These are phyloP conservation scores for Ophiostoma sp. DNA, from an alignment of 2,329 filamentous ascomycete species.

Conservation along the genomic window DNA sequence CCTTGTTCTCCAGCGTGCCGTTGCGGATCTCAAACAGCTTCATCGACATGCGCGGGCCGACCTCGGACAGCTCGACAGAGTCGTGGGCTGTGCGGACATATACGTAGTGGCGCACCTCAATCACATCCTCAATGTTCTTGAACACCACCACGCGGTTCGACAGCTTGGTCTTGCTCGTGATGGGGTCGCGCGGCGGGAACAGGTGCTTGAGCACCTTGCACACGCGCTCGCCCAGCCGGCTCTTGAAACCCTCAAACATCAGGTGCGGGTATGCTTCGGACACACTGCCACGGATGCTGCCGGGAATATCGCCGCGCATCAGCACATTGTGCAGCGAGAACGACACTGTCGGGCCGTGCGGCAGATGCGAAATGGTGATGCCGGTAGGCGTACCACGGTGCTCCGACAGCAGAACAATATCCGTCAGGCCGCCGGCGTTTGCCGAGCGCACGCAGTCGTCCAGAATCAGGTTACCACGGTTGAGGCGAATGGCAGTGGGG, in stretches of 20 bases:
- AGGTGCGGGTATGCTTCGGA: slow-evolving; percentile 90
- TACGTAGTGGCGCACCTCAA: slow-evolving; percentile 83
- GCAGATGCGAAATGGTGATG: slow-evolving; percentile 70
- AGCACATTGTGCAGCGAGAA: slow-evolving; percentile 87
- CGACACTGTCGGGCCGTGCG: slow-evolving; percentile 80
- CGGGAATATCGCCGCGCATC: slow-evolving; percentile 86
- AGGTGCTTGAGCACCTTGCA: slow-evolving; percentile 90
- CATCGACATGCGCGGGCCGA: slow-evolving; percentile 97
- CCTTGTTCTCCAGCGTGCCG: slow-evolving; percentile 88
- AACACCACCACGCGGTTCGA: slow-evolving; percentile 89
- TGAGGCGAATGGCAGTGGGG: slow-evolving; percentile 80
- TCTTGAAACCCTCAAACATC: slow-evolving; percentile 90
- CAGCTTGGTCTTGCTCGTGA: slow-evolving; percentile 66
- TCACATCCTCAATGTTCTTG: slow-evolving; percentile 87
- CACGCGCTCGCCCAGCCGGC: slow-evolving; percentile 71
- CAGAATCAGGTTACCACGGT: slow-evolving; percentile 84
- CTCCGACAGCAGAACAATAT: slow-evolving; percentile 84
- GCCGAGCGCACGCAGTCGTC: slow-evolving; percentile 80
- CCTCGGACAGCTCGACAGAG: slow-evolving; percentile 81
- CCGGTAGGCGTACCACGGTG: slow-evolving; percentile 89
- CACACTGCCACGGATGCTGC: slow-evolving; percentile 78
- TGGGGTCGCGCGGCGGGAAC: slow-evolving; percentile 80
- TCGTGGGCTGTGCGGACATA: slow-evolving; percentile 81
- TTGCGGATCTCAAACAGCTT: slow-evolving; percentile 86
- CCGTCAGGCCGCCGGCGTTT: slow-evolving; percentile 71